Base-by-base conservation (phyloP, 805 yeast species). In the Teunomyces stri region DNA sequence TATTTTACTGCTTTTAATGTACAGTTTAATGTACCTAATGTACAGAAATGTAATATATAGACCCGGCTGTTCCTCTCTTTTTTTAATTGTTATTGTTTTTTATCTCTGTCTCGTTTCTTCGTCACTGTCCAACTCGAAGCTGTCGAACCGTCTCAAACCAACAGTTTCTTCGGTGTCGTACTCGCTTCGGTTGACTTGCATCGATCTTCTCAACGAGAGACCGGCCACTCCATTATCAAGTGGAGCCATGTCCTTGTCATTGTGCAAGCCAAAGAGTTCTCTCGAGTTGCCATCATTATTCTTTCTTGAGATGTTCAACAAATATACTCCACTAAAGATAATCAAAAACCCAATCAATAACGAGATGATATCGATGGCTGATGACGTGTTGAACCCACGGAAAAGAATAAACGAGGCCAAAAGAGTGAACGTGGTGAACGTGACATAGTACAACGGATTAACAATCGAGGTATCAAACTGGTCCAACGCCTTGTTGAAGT, bases 401-500 rank as follows among this genome's bases (percentile, higher is more conserved):
- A 89, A 90, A 45, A 89, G 71, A 51, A 90, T 84, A 64, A 90
- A 90, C 30, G 95, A 88, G 0, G 97, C 96, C 46, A 80, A 75
- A 57, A 89, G 75, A 0, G 96, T 90, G 43, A 87, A 88, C 0
- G 96, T 89, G 33, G 97, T 89, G 70, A 89, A 90, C 1, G 96
- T 83, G 46, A 89, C 97, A 61, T 90, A 89, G 70, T 89, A 89
- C 51, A 89, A 73, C 28, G 96, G 96, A 65, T 89, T 89, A 47
- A 89, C 96, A 56, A 89, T 87, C 0, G 95, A 87, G 5, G 96
- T 89, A 64, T 90, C 96, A 59, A 89, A 89, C 65, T 88, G 96
- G 57, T 91, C 96, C 60, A 89, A 75, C 0, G 96, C 96, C 72
- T 88, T 90, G 76, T 89, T 89, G 75, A 89, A 88, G 64, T 87